Conservation (phyloP, 805 yeast genomes). For the Candida boidinii region DNA sequence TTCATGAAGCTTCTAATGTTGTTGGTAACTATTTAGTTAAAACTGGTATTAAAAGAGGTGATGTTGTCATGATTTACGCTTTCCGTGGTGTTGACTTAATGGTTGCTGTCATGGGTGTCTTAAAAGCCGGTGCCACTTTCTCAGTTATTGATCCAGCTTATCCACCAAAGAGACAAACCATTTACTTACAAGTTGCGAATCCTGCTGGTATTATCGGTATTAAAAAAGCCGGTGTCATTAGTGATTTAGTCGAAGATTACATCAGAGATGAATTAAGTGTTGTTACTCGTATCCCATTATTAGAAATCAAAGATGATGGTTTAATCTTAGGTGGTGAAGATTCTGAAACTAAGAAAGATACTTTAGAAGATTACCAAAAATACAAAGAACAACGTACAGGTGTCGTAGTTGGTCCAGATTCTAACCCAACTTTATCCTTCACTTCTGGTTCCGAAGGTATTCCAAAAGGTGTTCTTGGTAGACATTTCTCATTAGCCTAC, state of each 20-base stretch:
- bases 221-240: conserved; percentile 81
- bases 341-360: conserved; percentile 31
- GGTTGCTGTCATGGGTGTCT: conserved; percentile 95
- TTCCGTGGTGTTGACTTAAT: conserved; percentile 95
- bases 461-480: conserved; percentile 97
- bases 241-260: conserved; percentile 69
- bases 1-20: conserved; percentile 85
- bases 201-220: conserved; percentile 88
- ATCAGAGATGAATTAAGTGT: conserved; percentile 67
- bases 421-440: conserved; percentile 92
- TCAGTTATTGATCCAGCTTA: conserved; percentile 98
- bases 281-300: conserved; percentile 63
- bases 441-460: conserved; percentile 98
- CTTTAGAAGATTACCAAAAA: conserved; percentile 36
- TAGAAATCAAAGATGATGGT: conserved; percentile 75
- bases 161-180: conserved; percentile 96
- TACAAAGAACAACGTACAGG: conserved; percentile 62
- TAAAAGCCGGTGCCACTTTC: conserved; percentile 98
- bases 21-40: conserved; percentile 82
- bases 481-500: conserved; percentile 94
- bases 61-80: conserved; percentile 95
- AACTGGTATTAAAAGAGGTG: conserved; percentile 82
- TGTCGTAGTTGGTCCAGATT: conserved; percentile 93
- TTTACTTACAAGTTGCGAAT: conserved; percentile 86
- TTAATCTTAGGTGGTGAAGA: conserved; percentile 53